Conservation (phyloP, 2,329 filamentous ascomycete genomes). For the Fusarium multiceps region DNA sequence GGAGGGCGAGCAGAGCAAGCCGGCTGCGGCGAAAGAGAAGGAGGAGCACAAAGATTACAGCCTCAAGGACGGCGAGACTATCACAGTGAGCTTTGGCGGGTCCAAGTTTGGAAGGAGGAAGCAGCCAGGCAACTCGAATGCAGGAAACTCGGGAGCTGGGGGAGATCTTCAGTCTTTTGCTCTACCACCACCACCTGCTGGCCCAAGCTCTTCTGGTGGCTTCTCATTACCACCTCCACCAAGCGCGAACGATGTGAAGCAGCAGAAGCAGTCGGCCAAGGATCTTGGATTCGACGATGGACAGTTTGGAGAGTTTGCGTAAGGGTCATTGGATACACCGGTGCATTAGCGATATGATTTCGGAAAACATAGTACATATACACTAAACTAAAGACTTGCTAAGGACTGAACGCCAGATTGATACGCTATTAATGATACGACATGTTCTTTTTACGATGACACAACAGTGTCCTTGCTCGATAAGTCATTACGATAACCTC, state of each 20-base stretch:
- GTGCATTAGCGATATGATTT: slow-evolving; percentile 39
- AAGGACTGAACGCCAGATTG: slow-evolving; percentile 13
- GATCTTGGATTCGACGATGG: slow-evolving; percentile 88
- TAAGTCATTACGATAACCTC: background rate
- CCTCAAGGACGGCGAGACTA: slow-evolving; percentile 89
- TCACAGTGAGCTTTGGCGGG: slow-evolving; percentile 79
- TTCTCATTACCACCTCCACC: slow-evolving; percentile 75
- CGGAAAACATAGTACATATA: slow-evolving; percentile 26
- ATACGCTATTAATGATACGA: slow-evolving; percentile 29
- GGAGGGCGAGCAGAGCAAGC: slow-evolving; percentile 56
- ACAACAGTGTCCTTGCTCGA: background rate
- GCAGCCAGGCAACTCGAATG: slow-evolving; percentile 44
- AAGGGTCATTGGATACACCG: slow-evolving; percentile 2
- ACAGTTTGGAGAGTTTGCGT: slow-evolving; percentile 86
- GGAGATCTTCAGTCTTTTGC: slow-evolving; percentile 70
- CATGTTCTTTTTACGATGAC: background rate
- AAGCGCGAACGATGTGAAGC: slow-evolving; percentile 68
- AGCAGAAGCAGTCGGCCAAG: slow-evolving; percentile 66
- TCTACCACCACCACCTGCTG: slow-evolving; percentile 75
- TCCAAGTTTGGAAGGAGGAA: slow-evolving; percentile 63
- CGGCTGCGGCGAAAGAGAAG: slow-evolving; percentile 51
- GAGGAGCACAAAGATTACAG: slow-evolving; percentile 73
- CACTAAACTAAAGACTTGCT: slow-evolving; percentile 9
- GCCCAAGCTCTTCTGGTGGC: slow-evolving; percentile 52
- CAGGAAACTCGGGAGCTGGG: slow-evolving; percentile 30